These are phyloP conservation scores for Glycyrrhiza uralensis DNA, from an alignment of 306 rosid genomes.

Conservation along the genomic window DNA sequence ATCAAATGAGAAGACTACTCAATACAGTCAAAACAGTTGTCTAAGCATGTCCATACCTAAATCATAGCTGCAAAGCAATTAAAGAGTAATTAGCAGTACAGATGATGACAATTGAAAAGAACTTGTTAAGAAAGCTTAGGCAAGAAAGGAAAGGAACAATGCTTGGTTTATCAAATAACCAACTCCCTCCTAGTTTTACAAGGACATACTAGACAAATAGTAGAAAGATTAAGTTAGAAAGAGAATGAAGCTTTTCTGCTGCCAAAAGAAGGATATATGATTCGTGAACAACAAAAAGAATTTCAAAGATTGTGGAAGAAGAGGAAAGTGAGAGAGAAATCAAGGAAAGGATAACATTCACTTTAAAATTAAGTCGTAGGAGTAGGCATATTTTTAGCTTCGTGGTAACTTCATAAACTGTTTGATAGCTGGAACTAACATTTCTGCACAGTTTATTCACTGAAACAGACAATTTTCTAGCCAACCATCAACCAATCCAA, in stretches of 20 bases:
- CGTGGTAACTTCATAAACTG: background rate
- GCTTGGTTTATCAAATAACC: background rate
- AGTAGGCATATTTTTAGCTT: constrained; percentile 24
- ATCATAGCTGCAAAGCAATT: constrained; percentile 12
- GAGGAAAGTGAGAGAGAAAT: background rate
- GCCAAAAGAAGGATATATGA: background rate
- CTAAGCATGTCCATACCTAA: constrained; percentile 14
- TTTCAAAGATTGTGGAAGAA: background rate
- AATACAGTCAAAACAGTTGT: constrained; percentile 17
- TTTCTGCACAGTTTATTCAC: constrained; percentile 15
- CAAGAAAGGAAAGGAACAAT: constrained; percentile 6
- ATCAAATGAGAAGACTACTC: background rate
- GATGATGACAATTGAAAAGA: constrained; percentile 6
- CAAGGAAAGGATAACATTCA: constrained; percentile 2
- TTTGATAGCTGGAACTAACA: background rate
- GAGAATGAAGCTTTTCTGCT: background rate
- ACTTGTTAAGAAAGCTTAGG: background rate
- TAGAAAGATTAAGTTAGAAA: constrained; percentile 16
- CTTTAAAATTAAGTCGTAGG: background rate
- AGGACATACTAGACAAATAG: background rate
- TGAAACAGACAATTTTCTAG: background rate
- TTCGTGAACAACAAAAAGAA: constrained; percentile 14
- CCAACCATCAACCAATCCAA: constrained; percentile 19
- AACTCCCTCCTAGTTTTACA: background rate
- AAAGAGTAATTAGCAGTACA: constrained; percentile 18